These are phyloP conservation scores for Linderniella brevidens DNA, from an alignment of 257 asterid species.

Conservation along the genomic window DNA sequence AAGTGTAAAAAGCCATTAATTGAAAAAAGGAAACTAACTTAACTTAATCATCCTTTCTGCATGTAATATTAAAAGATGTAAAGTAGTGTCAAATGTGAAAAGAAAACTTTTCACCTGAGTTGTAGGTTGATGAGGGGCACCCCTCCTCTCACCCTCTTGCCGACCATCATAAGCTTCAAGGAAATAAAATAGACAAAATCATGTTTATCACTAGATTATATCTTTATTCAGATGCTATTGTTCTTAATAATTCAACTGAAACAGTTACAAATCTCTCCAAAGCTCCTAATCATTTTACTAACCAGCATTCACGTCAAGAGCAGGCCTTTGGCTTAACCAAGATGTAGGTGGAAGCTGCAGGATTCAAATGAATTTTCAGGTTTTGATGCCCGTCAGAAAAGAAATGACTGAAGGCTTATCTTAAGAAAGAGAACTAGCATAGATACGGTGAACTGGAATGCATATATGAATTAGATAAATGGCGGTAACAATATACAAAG, in stretches of 20 bases:
- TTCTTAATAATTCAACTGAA: no score
- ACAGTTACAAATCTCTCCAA: no score
- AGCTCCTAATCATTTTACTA: slow-evolving; percentile 14
- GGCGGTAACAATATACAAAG: neutral
- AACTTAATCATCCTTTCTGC: no score
- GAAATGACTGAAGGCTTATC: neutral
- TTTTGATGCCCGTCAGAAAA: slow-evolving; percentile 1
- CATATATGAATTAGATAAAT: neutral
- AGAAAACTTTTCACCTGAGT: slow-evolving; percentile 50
- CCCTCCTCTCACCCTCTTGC: slow-evolving; percentile 58
- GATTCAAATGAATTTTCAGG: slow-evolving; percentile 11
- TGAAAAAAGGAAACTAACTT: no score
- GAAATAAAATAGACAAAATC: neutral
- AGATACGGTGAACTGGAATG: no score
- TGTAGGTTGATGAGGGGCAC: slow-evolving; percentile 51
- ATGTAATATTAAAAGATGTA: no score
- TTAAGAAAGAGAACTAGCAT: no score
- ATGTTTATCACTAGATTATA: no score
- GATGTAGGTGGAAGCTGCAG: slow-evolving; percentile 81
- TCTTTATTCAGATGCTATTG: no score
- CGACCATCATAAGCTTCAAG: slow-evolving; percentile 79
- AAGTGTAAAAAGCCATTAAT: no score
- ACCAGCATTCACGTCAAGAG: slow-evolving; percentile 94
- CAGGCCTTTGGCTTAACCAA: slow-evolving; percentile 78
- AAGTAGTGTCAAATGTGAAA: no score